Base-by-base conservation (phyloP, 2,329 filamentous ascomycete species). In the Amesomyces nigricolor region DNA sequence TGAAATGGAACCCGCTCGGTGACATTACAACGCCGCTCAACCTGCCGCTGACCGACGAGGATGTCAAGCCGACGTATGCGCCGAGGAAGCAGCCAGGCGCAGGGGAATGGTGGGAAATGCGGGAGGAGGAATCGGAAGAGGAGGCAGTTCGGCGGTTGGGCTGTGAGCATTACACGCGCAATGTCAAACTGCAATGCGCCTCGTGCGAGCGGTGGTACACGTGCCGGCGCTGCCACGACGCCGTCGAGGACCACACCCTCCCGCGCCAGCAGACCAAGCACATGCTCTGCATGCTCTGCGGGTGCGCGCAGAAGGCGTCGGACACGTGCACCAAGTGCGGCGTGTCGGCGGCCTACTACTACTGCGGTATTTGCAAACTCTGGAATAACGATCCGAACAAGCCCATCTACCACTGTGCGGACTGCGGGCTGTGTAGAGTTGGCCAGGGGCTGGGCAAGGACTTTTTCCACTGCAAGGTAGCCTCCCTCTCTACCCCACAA, bases 241-340 rank as follows among this genome's bases (percentile, higher is more conserved):
- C 85, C 47, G 80, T 76, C 8, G 89, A 96, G 65, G 84, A 89
- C 63, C 90, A 96, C 69, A 78, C 75, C 57, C 76, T 99, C 54
- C 83, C 91, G 63, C 83, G 94, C 50, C 86, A 85, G 63, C 87
- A 89, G 64, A 99, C 92, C 7, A 87, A 86, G 70, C 87, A 96
- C 65, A 99, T 99, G 94, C 80, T 99, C 5, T 99, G 94, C 70
- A 99, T 99, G 94, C 78, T 91, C 29, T 99, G 94, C 70, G 83
- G 85, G 6, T 89, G 87, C 54, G 86, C 94, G 2, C 94, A 99
- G 65, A 82, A 82, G 54, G 91, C 88, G 3, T 83, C 83, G 30
- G 89, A 95, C 60, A 78, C 82, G 50, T 99, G 94, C 69, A 77
- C 80, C 49, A 78, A 82, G 54, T 99, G 94, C 68, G 87, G 85